Conservation (phyloP, 495 filamentous ascomycete genomes). For the Aspergillus leporis region DNA sequence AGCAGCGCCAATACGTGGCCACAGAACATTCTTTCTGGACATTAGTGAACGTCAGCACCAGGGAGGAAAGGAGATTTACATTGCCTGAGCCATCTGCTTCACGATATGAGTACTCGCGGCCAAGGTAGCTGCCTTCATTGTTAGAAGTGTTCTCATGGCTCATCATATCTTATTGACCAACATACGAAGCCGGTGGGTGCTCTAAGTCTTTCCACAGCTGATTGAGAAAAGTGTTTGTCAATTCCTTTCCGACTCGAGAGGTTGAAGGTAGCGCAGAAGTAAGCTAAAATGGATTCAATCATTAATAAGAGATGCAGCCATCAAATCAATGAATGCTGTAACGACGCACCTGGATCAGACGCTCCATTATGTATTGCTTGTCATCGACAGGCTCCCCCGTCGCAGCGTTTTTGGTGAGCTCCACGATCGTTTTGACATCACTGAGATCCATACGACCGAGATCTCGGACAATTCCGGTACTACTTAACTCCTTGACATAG, state of each 20-base stretch:
- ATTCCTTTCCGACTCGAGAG: conserved; percentile 48
- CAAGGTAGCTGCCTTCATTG: conserved; percentile 45
- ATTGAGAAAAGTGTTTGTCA: conserved; percentile 62
- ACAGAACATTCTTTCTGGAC: conserved; percentile 50
- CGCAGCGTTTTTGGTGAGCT: conserved; percentile 63
- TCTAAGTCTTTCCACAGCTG: conserved; percentile 68
- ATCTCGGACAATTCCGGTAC: conserved; percentile 39
- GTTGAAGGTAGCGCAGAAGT: conserved; percentile 48
- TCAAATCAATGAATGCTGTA: neutral
- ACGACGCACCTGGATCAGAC: conserved; percentile 44
- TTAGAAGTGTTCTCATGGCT: conserved; percentile 31
- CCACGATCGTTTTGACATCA: conserved; percentile 47
- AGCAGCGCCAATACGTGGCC: conserved; percentile 66
- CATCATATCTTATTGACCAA: conserved; percentile 19
- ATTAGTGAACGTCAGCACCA: conserved; percentile 9
- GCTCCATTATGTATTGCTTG: conserved; percentile 64
- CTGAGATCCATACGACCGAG: conserved; percentile 38
- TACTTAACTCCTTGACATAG: conserved; percentile 34
- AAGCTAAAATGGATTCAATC: neutral
- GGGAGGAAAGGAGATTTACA: conserved; percentile 24
- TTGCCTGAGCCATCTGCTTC: conserved; percentile 72
- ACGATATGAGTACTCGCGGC: conserved; percentile 58
- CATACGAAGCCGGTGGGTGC: conserved; percentile 65
- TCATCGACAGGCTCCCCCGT: conserved; percentile 85
- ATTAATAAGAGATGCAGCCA: neutral